A percentile compares a stretch with the other conserved stretches of the same genome.
Evolutionary conservation across 148 eudicot genomes (phyloP).

Genomic region (Amaranthus cruentus): DNA sequence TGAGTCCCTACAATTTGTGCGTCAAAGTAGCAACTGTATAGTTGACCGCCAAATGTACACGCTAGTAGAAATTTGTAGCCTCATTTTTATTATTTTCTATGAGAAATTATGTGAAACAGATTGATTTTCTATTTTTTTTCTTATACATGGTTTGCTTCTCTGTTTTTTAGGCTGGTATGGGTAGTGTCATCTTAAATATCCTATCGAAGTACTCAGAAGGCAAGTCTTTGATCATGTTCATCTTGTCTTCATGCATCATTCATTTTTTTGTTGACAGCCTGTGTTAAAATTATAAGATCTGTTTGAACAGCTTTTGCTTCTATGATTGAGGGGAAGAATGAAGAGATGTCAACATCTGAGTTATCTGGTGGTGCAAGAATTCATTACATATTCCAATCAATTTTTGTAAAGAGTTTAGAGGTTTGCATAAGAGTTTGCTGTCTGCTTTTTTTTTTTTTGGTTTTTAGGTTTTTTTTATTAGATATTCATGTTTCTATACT

Average conservation of each 20-base stretch:
- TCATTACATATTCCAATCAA: conserved; percentile 90
- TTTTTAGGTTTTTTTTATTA: neutral
- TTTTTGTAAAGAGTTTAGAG: conserved; percentile 92
- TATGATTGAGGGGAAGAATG: conserved; percentile 88
- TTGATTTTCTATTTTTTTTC: neutral
- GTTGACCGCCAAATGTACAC: neutral
- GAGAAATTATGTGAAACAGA: neutral
- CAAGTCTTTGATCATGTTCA: conserved; percentile 13
- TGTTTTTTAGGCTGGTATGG: conserved; percentile 67
- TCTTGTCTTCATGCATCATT: neutral
- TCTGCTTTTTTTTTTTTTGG: neutral
- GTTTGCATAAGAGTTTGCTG: conserved; percentile 31
- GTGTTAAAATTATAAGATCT: neutral
- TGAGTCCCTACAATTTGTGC: neutral
- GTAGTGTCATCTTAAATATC: conserved; percentile 79
- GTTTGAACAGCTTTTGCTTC: conserved; percentile 80
- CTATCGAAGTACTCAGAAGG: conserved; percentile 94
- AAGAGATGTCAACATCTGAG: conserved; percentile 96
- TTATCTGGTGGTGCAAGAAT: conserved; percentile 95
- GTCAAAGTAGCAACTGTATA: neutral
- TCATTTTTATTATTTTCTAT: neutral
- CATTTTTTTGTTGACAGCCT: neutral
- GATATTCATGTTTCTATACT: neutral
- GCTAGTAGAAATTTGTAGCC: neutral
- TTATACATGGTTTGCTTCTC: conserved; percentile 1